These are phyloP conservation scores for Botrytis fabae DNA, from an alignment of 2,329 filamentous ascomycete species.

Conservation along the genomic window DNA sequence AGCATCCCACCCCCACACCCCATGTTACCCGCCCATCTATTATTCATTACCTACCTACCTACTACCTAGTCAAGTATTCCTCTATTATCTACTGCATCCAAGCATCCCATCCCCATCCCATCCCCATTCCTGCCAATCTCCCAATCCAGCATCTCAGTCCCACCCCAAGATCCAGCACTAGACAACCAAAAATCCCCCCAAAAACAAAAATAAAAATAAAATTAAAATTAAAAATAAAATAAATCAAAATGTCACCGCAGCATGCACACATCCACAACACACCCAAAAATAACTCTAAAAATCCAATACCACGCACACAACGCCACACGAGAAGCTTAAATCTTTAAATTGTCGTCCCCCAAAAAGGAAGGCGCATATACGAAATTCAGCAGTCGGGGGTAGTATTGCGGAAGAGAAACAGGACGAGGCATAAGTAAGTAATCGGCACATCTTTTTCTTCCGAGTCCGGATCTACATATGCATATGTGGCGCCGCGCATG, in stretches of 20 bases:
- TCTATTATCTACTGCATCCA: background rate
- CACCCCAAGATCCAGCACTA: background rate
- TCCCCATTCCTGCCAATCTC: background rate
- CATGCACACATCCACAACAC: background rate
- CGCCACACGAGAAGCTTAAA: background rate
- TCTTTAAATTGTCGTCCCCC: background rate
- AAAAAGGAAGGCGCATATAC: background rate
- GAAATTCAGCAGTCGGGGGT: background rate
- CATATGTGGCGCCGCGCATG: background rate
- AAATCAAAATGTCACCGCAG: background rate
- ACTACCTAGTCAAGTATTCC: background rate
- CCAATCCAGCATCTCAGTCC: background rate
- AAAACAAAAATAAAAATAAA: background rate
- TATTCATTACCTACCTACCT: background rate
- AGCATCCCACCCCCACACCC: background rate
- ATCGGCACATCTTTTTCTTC: background rate
- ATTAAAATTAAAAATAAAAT: no score
- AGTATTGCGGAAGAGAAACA: background rate
- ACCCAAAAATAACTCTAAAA: background rate
- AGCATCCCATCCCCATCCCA: background rate
- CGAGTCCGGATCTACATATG: no score
- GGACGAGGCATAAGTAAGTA: accelerated
- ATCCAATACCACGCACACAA: background rate
- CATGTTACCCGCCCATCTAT: background rate
- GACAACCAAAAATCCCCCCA: background rate